Base-by-base conservation (phyloP, 2,329 filamentous ascomycete species). In the Trichoderma sp. region DNA sequence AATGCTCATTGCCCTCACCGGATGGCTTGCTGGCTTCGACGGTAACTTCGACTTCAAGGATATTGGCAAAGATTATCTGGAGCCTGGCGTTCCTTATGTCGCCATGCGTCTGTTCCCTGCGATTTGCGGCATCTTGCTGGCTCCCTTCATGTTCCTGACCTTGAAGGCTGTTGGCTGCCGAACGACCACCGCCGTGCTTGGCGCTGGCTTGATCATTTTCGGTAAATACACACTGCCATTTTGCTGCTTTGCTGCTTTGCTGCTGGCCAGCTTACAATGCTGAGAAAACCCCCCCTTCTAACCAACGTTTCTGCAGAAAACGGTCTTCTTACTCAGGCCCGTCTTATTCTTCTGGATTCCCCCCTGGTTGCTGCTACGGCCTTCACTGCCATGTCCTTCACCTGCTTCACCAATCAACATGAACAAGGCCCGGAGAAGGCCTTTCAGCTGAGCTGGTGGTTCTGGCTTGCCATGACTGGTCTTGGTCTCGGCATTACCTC, bases 41-140 rank as follows among this genome's bases (percentile, higher is more conserved):
- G 95, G 95, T 71, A 86, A 93, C 71, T 99, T 99, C 78, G 95
- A 98, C 80, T 99, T 99, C 85, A 99, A 98, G 84, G 94, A 99
- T 74, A 99, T 99, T 80, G 95, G 95, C 80, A 97, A 98, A 83
- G 95, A 99, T 80, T 99, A 99, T 78, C 79, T 98, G 71, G 95
- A 97, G 81, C 93, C 95, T 4, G 89, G 89, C 64, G 95, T 99
- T 65, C 95, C 95, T 52, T 99, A 99, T 80, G 95, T 99, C 67
- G 92, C 95, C 67, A 99, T 99, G 95, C 91, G 95, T 78, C 81
- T 98, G 81, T 89, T 97, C 72, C 94, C 95, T 45, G 95, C 95
- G 66, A 83, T 98, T 71, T 90, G 93, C 74, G 95, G 95, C 77
- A 90, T 98, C 69, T 80, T 96, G 67, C 88, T 97, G 42, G 92